Evolutionary conservation across 805 yeast genomes (phyloP).

Genomic region (Kodamaea nitidulidarum): DNA sequence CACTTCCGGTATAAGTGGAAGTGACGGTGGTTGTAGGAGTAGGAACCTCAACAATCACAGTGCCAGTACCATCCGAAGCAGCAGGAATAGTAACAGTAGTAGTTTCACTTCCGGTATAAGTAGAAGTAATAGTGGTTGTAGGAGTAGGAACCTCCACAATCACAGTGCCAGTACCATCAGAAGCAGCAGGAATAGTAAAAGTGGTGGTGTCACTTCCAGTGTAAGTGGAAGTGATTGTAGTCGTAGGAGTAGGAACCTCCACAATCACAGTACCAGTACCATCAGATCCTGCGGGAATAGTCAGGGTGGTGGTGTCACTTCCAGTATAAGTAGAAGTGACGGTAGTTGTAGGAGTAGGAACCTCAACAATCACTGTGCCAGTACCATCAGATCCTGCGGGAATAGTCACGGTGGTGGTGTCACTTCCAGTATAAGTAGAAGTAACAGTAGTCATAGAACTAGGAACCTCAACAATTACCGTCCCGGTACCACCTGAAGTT

Average conservation of each 20-base stretch:
- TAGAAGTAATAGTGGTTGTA: not conserved
- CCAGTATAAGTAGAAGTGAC: constrained; percentile 6
- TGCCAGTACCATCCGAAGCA: constrained; percentile 9
- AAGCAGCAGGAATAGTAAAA: constrained; percentile 8
- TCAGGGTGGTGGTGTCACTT: constrained; percentile 9
- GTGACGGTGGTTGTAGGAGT: constrained; percentile 9
- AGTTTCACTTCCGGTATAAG: not conserved
- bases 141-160: constrained; percentile 8
- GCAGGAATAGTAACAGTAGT: not conserved
- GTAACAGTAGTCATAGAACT: constrained; percentile 8
- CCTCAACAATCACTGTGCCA: constrained; percentile 13
- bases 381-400: constrained; percentile 9
- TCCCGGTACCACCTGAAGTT: constrained; percentile 9
- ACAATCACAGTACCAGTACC: constrained; percentile 13
- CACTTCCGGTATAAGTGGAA: constrained; percentile 9
- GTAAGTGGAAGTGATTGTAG: constrained; percentile 11
- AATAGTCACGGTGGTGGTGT: constrained; percentile 6
- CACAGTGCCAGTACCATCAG: constrained; percentile 9
- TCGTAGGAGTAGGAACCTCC: constrained; percentile 12
- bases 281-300: constrained; percentile 6
- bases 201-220: constrained; percentile 5
- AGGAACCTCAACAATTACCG: constrained; percentile 15
- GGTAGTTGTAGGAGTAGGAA: constrained; percentile 11
- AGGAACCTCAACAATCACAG: constrained; percentile 14
- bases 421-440: constrained; percentile 10